Percentiles rank a stretch among this genome's conserved stretches.
phyloP scores from a whole-genome alignment of 192 early-diverging fungal genomes.

The Haplosporangium gracile region DNA sequence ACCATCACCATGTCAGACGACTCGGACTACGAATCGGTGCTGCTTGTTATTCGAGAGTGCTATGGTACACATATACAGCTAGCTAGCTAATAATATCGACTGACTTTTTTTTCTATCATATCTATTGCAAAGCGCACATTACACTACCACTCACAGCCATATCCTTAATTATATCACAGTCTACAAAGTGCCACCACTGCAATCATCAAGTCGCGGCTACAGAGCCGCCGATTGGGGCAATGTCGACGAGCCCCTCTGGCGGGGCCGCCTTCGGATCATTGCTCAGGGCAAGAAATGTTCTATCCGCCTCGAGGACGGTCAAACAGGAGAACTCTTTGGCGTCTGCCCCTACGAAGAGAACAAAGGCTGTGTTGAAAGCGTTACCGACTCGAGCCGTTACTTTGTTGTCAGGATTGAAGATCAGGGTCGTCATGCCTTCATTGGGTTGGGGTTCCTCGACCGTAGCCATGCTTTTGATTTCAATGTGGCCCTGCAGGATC shows the following conservation, averaged over 20 bases:
- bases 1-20: conserved; percentile 57
- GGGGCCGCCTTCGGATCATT: conserved; percentile 81
- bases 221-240: conserved; percentile 87
- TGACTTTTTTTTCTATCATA: background rate
- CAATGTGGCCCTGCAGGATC: conserved; percentile 91
- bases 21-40: conserved; percentile 82
- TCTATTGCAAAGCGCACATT: background rate
- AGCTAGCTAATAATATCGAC: background rate
- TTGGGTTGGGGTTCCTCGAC: conserved; percentile 90
- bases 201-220: conserved; percentile 57
- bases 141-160: background rate
- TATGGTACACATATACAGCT: conserved; percentile 59
- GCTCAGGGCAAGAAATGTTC: conserved; percentile 73
- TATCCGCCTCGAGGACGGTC: conserved; percentile 81
- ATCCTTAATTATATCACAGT: conserved; percentile 37
- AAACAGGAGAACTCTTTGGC: conserved; percentile 85
- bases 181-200: conserved; percentile 79
- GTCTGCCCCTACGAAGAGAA: conserved; percentile 79
- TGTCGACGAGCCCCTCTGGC: conserved; percentile 81
- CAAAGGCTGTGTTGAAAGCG: conserved; percentile 79
- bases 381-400: conserved; percentile 86
- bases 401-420: conserved; percentile 86
- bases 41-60: conserved; percentile 85
- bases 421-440: conserved; percentile 84
- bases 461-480: conserved; percentile 89